Evolutionary conservation across 83 land plant species (phyloP).

Genomic region (Picea abies): DNA sequence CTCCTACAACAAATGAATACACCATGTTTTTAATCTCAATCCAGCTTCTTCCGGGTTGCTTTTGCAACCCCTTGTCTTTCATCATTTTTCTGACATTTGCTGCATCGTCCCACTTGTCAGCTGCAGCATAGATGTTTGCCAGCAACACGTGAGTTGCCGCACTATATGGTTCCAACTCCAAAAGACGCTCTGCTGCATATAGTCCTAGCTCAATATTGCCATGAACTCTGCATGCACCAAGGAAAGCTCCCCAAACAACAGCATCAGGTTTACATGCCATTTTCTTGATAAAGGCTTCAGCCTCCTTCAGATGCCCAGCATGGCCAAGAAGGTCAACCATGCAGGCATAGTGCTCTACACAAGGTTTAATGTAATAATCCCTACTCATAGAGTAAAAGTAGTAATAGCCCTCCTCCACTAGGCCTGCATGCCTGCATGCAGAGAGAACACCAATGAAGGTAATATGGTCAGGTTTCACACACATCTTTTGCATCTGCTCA

Average conservation of each 20-base stretch:
- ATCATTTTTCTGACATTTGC: conserved; percentile 1
- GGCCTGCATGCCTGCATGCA: conserved; percentile 65
- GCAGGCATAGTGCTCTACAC: conserved; percentile 42
- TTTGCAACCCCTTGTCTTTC: conserved; percentile 10
- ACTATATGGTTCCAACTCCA: conserved; percentile 11
- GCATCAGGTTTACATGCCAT: conserved; percentile 36
- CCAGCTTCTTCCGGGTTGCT: conserved; percentile 23
- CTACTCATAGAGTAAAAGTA: conserved; percentile 30
- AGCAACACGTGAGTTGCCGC: conserved; percentile 16
- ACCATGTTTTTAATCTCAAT: conserved; percentile 25
- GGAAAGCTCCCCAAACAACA: conserved; percentile 43
- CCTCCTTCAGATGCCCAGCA: conserved; percentile 47
- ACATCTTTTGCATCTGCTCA: conserved; percentile 32
- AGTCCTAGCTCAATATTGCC: conserved; percentile 41
- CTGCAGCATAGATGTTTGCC: conserved; percentile 7
- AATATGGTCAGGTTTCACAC: conserved; percentile 46
- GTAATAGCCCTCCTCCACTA: conserved; percentile 34
- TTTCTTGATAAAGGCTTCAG: conserved; percentile 27
- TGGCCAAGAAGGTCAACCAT: conserved; percentile 64
- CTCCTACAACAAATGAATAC: conserved; percentile 37
- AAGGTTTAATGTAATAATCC: conserved; percentile 23
- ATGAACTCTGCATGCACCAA: conserved; percentile 53
- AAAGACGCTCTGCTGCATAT: conserved; percentile 33
- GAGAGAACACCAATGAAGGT: conserved; percentile 58
- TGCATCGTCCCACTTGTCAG: neutral